Conservation (phyloP, 805 yeast species). For the Saturnispora dispora region DNA sequence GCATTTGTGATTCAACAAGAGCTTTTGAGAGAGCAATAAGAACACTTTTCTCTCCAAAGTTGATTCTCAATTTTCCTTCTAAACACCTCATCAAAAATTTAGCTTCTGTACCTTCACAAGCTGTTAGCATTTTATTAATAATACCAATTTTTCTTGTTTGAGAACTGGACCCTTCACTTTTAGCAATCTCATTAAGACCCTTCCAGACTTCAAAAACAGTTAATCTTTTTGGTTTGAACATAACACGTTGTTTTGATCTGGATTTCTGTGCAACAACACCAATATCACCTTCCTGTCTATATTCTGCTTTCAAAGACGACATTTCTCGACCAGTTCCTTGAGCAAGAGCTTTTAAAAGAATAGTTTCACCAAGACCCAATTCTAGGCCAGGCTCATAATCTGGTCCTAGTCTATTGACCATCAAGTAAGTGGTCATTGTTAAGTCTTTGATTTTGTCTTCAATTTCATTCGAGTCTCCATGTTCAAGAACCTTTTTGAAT, state of each 20-base stretch:
- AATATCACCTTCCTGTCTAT: conserved; percentile 76
- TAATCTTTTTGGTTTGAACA: conserved; percentile 85
- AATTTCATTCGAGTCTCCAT: conserved; percentile 23
- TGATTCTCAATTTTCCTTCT: conserved; percentile 89
- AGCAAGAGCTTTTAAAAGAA: conserved; percentile 78
- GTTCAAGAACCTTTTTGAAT: conserved; percentile 50
- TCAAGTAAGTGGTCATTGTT: conserved; percentile 67
- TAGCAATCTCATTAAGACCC: conserved; percentile 69
- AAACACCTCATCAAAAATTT: conserved; percentile 82
- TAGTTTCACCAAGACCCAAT: conserved; percentile 85
- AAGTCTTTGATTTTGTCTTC: conserved; percentile 31
- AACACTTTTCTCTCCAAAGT: conserved; percentile 90
- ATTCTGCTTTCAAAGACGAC: conserved; percentile 62
- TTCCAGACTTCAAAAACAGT: conserved; percentile 66
- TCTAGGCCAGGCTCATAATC: conserved; percentile 88
- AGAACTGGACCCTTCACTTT: conserved; percentile 68
- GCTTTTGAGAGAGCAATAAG: conserved; percentile 80
- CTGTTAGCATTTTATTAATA: conserved; percentile 76
- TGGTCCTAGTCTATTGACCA: conserved; percentile 86
- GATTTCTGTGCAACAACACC: conserved; percentile 84
- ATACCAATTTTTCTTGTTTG: conserved; percentile 69
- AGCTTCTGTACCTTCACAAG: conserved; percentile 81
- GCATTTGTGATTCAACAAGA: conserved; percentile 50
- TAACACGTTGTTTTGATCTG: conserved; percentile 76
- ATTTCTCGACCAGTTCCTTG: conserved; percentile 81